phyloP scores from a whole-genome alignment of 2,329 filamentous ascomycete species.

The Neonectria punicea region DNA sequence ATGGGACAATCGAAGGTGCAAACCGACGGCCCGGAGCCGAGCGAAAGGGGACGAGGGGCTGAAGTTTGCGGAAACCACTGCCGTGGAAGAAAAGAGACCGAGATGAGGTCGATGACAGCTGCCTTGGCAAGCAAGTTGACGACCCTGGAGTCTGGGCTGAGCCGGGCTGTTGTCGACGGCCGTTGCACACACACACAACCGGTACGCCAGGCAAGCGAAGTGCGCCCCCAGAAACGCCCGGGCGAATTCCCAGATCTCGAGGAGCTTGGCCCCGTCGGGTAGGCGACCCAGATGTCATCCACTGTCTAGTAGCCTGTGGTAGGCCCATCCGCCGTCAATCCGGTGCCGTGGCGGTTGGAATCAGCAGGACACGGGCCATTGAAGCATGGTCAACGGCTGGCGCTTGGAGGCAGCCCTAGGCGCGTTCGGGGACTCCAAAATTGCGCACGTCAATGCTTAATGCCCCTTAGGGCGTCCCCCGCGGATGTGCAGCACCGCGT shows the following conservation, averaged over 20 bases:
- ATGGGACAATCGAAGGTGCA: conserved; percentile 34
- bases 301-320: not conserved
- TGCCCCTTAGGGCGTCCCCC: conserved; percentile 29
- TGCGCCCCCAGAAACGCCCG: conserved; percentile 4
- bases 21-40: conserved; percentile 39
- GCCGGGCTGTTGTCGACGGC: conserved; percentile 30
- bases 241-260: conserved; percentile 23
- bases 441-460: conserved; percentile 42
- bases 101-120: conserved; percentile 36
- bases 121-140: conserved; percentile 22
- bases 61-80: conserved; percentile 22
- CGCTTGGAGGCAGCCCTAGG: conserved; percentile 38
- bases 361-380: conserved; percentile 20
- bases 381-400: conserved; percentile 23
- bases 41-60: conserved; percentile 34
- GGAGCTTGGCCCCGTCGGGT: conserved; percentile 8
- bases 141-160: conserved; percentile 25
- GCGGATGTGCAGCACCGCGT: conserved; percentile 17
- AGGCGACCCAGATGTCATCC: conserved; percentile 1
- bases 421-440: conserved; percentile 37
- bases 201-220: conserved; percentile 22
- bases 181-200: conserved; percentile 29
- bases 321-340: conserved; percentile 5
- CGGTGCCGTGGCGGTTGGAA: conserved; percentile 2
- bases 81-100: conserved; percentile 31